Percentiles rank a stretch among this genome's conserved stretches.
These are phyloP conservation scores for Mycena amicta DNA, from an alignment of 768 basidiomycete species.

Conservation along the genomic window DNA sequence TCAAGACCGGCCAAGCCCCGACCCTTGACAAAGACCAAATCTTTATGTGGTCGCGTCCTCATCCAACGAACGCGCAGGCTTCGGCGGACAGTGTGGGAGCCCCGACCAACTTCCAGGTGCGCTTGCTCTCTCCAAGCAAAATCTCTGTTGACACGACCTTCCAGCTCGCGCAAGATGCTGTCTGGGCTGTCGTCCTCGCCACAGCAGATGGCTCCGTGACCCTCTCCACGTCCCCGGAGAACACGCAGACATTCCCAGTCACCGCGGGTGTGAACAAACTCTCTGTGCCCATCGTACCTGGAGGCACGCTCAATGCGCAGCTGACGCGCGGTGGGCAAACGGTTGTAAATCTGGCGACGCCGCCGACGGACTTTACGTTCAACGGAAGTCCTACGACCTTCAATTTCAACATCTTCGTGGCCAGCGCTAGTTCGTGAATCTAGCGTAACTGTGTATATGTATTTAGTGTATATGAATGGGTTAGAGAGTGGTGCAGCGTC, in stretches of 20 bases:
- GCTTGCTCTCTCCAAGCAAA: too few species aligned
- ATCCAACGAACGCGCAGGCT: slow-evolving; percentile 55
- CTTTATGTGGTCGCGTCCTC: slow-evolving; percentile 72
- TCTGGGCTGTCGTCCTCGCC: slow-evolving; percentile 73
- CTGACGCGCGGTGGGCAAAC: slow-evolving; percentile 51
- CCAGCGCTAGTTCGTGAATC: slow-evolving; percentile 16
- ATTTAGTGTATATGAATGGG: too few species aligned
- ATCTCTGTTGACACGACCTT: too few species aligned
- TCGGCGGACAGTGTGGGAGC: slow-evolving; percentile 51
- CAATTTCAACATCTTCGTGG: slow-evolving; percentile 77
- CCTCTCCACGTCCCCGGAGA: slow-evolving; percentile 50
- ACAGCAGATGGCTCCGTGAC: slow-evolving; percentile 57
- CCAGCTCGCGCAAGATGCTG: slow-evolving; percentile 58
- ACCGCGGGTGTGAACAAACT: slow-evolving; percentile 63
- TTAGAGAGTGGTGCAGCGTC: too few species aligned
- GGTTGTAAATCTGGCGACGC: slow-evolving; percentile 46
- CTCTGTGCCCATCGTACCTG: slow-evolving; percentile 55
- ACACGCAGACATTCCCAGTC: slow-evolving; percentile 49
- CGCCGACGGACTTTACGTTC: slow-evolving; percentile 53
- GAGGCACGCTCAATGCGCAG: slow-evolving; percentile 51
- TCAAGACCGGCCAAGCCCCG: slow-evolving; percentile 70
- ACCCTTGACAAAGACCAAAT: slow-evolving; percentile 60
- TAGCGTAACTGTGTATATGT: too few species aligned
- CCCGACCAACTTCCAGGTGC: slow-evolving; percentile 60
- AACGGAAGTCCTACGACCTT: slow-evolving; percentile 55